Evolutionary conservation across 306 rosid genomes (phyloP).

Genomic region (Gillenia trifoliata): DNA sequence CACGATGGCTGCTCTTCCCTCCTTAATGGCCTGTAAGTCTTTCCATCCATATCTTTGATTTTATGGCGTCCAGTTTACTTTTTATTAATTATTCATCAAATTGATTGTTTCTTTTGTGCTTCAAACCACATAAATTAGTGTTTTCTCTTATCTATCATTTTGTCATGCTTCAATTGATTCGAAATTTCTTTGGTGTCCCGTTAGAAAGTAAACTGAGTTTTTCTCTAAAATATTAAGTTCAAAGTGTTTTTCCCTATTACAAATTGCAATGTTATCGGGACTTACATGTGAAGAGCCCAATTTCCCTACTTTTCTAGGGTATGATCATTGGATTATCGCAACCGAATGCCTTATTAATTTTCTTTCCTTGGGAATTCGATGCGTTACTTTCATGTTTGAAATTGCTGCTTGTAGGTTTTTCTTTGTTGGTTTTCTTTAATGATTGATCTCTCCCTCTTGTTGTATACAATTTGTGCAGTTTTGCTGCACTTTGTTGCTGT

Average conservation of each 20-base stretch:
- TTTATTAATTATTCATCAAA: background rate
- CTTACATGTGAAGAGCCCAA: too few species aligned
- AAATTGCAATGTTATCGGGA: too few species aligned
- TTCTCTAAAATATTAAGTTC: background rate
- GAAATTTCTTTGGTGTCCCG: background rate
- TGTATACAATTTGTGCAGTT: slow-evolving; percentile 15
- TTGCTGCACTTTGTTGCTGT: slow-evolving; percentile 40
- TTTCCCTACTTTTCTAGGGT: too few species aligned
- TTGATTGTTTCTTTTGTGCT: background rate
- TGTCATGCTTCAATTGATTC: background rate
- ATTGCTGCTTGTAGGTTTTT: too few species aligned
- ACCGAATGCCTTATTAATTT: background rate
- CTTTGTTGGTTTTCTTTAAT: background rate
- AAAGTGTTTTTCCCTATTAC: too few species aligned
- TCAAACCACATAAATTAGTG: background rate
- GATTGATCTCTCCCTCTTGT: background rate
- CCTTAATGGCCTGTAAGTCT: slow-evolving; percentile 26
- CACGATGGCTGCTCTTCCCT: slow-evolving; percentile 16
- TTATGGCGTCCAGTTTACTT: background rate
- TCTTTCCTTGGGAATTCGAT: background rate
- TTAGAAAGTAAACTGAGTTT: too few species aligned
- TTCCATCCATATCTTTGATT: background rate
- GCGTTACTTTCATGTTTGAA: background rate
- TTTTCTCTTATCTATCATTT: background rate
- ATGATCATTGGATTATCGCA: background rate